Evolutionary conservation across 2,329 filamentous ascomycete genomes (phyloP), one percentile per base, ranked within the genome.

Genomic region (Proliferodiscus dingleyae): DNA sequence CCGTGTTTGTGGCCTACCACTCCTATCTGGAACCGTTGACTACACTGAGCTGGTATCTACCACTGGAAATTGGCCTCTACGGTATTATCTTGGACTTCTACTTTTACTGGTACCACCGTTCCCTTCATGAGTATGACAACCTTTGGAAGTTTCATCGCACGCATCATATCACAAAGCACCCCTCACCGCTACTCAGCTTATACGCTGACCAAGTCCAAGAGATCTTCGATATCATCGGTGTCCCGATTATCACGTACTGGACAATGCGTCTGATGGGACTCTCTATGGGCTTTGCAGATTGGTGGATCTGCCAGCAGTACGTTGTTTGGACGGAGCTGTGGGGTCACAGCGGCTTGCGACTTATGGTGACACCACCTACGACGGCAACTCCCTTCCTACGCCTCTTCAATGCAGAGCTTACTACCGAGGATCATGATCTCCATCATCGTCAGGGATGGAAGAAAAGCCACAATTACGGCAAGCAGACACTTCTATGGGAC

Each of bases 281-380:
- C 3, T 68, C 68, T 0, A 67, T 72, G 65, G 68, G 67, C 2
- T 72, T 73, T 51, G 71, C 71, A 39, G 69, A 71, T 33, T 70
- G 66, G 68, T 72, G 69, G 69, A 50, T 72, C 15, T 72, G 69
- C 52, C 65, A 71, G 41, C 61, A 68, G 42, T 72, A 70, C 41
- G 58, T 72, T 23, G 59, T 68, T 10, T 72, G 64, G 53, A 54
- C 66, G 11, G 68, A 71, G 45, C 41, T 69, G 3, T 53, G 58
- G 21, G 68, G 68, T 3, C 68, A 71, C 40, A 66, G 61, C 23
- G 67, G 68, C 1, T 46, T 71, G 11, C 64, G 69, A 1, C 39
- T 71, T 8, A 62, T 64, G 38, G 54, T 61, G 1, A 61, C 59
- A 1, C 60, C 66, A 0, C 66, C 69, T 0, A 61, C 61, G 1